Evolutionary conservation across 192 early-diverging fungal genomes (phyloP), one percentile per base, ranked within the genome.

Genomic region (Coemansia sp.): DNA sequence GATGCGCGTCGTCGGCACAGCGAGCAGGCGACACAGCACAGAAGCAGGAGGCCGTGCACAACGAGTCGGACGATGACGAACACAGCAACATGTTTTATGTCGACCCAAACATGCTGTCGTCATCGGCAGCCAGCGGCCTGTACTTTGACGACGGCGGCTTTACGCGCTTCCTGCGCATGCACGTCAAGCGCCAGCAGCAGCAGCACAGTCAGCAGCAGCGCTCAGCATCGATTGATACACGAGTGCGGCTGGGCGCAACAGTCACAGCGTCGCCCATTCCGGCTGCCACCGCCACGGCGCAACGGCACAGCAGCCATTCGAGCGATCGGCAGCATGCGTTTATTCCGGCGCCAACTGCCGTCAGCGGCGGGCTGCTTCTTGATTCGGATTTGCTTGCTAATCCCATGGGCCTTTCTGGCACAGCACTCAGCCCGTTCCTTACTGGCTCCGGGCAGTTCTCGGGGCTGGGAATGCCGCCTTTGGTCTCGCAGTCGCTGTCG

Each of bases 91-190:
- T 70, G 22, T 82, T 82, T 22, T 82, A 70, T 35, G 67, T 82
- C 19, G 79, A 82, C 25, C 79, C 79, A 2, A 76, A 60, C 41
- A 58, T 63, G 24, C 61, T 75, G 48, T 63, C 79, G 47, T 62
- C 58, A 29, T 48, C 68, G 39, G 12, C 21, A 19, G 65, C 66
- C 55, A 66, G 69, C 58, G 73, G 70, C 35, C 70, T 73, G 75
- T 82, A 73, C 51, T 76, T 82, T 70, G 79, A 76, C 63, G 79
- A 82, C 53, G 79, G 79, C 50, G 79, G 79, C 1, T 82, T 82
- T 25, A 82, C 79, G 23, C 63, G 79, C 14, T 82, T 82, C 58
- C 29, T 82, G 68, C 74, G 75, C 17, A 69, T 82, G 63, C 79
- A 82, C 38, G 79, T 82, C 9, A 67, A 82, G 65, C 65, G 67